Percentiles rank a stretch among this genome's conserved stretches.
These are phyloP conservation scores for Pythium biforme DNA, from an alignment of 352 stramenopile species.

Conservation along the genomic window DNA sequence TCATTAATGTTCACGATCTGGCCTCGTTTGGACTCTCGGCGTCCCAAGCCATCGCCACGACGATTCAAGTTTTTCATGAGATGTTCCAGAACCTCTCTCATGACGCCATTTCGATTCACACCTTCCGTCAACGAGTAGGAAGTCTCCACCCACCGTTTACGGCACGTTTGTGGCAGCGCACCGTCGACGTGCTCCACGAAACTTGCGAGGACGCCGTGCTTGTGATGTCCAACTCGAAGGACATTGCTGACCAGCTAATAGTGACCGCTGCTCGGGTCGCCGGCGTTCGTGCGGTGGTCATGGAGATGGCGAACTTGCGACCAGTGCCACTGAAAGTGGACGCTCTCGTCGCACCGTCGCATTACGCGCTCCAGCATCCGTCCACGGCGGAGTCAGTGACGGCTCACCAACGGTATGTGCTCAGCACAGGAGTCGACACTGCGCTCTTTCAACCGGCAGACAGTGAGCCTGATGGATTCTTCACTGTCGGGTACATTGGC, in stretches of 20 bases:
- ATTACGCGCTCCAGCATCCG: conserved; percentile 46
- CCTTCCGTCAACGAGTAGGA: conserved; percentile 7
- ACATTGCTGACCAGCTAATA: conserved; percentile 32
- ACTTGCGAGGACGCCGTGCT: conserved; percentile 34
- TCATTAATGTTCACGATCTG: conserved; percentile 2
- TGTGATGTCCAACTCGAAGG: conserved; percentile 49
- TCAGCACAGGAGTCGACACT: conserved; percentile 46
- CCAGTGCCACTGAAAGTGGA: conserved; percentile 40
- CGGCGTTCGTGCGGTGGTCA: conserved; percentile 37
- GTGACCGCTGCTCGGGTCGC: conserved; percentile 36
- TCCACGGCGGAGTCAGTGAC: conserved; percentile 32
- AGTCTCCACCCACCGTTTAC: conserved; percentile 31
- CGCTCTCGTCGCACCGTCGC: conserved; percentile 50
- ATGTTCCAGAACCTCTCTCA: conserved; percentile 4
- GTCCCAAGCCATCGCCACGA: not conserved
- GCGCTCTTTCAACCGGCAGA: conserved; percentile 31
- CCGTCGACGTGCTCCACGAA: conserved; percentile 14
- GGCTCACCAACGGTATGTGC: conserved; percentile 28
- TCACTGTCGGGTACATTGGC: conserved; percentile 50
- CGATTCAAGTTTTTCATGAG: conserved; percentile 17
- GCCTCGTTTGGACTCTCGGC: not conserved
- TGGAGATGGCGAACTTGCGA: conserved; percentile 54
- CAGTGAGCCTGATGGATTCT: conserved; percentile 20
- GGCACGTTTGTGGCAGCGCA: conserved; percentile 26
- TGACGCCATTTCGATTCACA: not conserved